Percentiles rank a stretch among this genome's conserved stretches.
Evolutionary conservation across 2,329 filamentous ascomycete genomes (phyloP).

Genomic region (Fusarium sp.): DNA sequence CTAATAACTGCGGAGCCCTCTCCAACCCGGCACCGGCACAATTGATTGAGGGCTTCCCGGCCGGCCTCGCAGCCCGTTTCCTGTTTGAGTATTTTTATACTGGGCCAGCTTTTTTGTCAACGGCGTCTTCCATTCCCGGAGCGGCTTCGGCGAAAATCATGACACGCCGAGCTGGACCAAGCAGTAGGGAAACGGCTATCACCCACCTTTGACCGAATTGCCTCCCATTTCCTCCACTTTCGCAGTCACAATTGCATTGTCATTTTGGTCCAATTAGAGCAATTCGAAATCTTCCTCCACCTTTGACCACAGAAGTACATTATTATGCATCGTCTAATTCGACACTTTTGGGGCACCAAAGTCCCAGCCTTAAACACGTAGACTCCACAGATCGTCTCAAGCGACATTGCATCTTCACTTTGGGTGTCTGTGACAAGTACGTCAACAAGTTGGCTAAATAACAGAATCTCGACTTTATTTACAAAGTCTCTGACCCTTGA

Average conservation of each 20-base stretch:
- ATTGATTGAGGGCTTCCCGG: neutral
- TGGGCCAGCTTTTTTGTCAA: slow-evolving; percentile 1
- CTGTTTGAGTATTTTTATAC: neutral
- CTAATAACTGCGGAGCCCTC: slow-evolving; percentile 40
- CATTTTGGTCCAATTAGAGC: neutral
- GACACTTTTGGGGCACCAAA: slow-evolving; percentile 9
- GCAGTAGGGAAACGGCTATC: neutral
- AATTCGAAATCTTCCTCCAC: neutral
- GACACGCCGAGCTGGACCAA: slow-evolving; percentile 10
- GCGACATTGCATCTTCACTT: neutral
- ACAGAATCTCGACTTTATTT: slow-evolving; percentile 15
- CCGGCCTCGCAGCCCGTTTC: slow-evolving; percentile 2
- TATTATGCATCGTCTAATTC: neutral
- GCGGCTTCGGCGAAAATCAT: slow-evolving; percentile 13
- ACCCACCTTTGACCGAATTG: slow-evolving; percentile 9
- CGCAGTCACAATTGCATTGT: neutral
- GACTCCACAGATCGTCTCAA: neutral
- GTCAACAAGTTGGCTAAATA: slow-evolving; percentile 1
- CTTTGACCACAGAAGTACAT: neutral
- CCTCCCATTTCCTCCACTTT: neutral
- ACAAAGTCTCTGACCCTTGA: slow-evolving; percentile 18
- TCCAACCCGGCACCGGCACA: slow-evolving; percentile 20
- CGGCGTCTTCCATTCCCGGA: neutral
- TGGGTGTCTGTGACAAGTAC: neutral
- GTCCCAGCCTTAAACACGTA: slow-evolving; percentile 2